Percentiles rank a stretch among this genome's conserved stretches.
These are phyloP conservation scores for Haplosporangium sp. DNA, from an alignment of 371 early-diverging fungal species.

Conservation along the genomic window DNA sequence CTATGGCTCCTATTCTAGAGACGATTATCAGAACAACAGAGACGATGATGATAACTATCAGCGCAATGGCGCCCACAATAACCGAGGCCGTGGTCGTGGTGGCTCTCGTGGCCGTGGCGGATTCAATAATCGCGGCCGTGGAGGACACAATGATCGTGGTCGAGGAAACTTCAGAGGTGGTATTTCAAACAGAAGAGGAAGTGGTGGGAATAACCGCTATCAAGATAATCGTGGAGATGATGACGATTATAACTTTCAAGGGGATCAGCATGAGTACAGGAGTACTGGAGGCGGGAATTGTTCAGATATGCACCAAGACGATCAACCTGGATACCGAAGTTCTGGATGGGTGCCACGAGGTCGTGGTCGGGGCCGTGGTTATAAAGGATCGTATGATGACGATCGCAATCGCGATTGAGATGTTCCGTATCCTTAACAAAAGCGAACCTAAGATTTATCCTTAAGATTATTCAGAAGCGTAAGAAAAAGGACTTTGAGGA, in stretches of 20 bases:
- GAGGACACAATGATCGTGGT: constrained; percentile 17
- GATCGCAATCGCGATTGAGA: constrained; percentile 4
- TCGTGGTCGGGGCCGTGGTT: constrained; percentile 23
- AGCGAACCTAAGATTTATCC: no score
- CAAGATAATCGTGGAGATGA: constrained; percentile 11
- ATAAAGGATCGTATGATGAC: constrained; percentile 8
- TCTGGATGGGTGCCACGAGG: constrained; percentile 24
- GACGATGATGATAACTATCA: constrained; percentile 16
- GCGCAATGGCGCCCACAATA: constrained; percentile 3
- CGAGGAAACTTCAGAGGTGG: constrained; percentile 16
- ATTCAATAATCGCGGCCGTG: constrained; percentile 14
- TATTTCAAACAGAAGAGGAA: background rate
- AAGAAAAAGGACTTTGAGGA: no score
- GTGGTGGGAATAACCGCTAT: constrained; percentile 8
- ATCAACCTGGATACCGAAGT: constrained; percentile 1
- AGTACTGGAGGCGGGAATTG: background rate
- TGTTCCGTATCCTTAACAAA: no score
- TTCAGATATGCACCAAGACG: constrained; percentile 4
- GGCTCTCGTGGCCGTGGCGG: constrained; percentile 21
- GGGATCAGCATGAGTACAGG: background rate
- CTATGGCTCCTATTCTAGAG: background rate
- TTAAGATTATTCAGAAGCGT: no score
- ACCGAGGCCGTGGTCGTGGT: constrained; percentile 43
- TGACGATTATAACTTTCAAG: constrained; percentile 5
- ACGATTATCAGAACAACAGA: constrained; percentile 3